Evolutionary conservation across 306 rosid genomes (phyloP).

Genomic region (Dryas drummondii): DNA sequence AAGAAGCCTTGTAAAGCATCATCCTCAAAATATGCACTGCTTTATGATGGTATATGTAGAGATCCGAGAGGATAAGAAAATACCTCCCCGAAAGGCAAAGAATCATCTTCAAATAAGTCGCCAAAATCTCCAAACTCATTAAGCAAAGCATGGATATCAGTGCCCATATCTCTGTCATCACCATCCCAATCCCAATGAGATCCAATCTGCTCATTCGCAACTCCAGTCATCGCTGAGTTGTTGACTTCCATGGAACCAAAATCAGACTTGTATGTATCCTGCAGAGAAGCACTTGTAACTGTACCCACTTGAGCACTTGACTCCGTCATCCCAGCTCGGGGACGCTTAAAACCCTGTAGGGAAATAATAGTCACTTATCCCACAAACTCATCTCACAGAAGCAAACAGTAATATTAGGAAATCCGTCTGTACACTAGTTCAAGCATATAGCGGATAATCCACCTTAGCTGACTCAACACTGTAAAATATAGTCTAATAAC

Average conservation of each 20-base stretch:
- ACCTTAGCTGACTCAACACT: not conserved
- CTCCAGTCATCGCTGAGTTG: conserved; percentile 66
- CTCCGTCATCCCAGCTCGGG: conserved; percentile 66
- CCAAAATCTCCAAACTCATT: conserved; percentile 96
- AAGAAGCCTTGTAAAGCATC: not conserved
- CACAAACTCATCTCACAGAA: conserved; percentile 23
- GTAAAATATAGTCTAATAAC: not conserved
- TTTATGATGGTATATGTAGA: conserved; percentile 1
- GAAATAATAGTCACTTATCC: conserved; percentile 18
- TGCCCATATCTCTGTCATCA: conserved; percentile 67
- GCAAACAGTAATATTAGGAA: not conserved
- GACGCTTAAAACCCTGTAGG: conserved; percentile 75
- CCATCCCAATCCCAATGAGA: conserved; percentile 95
- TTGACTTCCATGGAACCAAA: conserved; percentile 71
- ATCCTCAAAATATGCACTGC: not conserved
- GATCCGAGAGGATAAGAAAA: conserved; percentile 7
- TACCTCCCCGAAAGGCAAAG: conserved; percentile 97
- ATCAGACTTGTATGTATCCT: conserved; percentile 74
- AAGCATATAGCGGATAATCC: too few species aligned
- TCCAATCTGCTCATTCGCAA: conserved; percentile 65
- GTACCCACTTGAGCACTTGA: conserved; percentile 60
- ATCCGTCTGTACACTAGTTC: not conserved
- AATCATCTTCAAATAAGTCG: conserved; percentile 85
- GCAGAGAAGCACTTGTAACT: conserved; percentile 57
- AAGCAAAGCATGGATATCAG: conserved; percentile 82